These are phyloP conservation scores for Plasmodium berghei DNA, from an alignment of 169 alveolate species.

Conservation along the genomic window DNA sequence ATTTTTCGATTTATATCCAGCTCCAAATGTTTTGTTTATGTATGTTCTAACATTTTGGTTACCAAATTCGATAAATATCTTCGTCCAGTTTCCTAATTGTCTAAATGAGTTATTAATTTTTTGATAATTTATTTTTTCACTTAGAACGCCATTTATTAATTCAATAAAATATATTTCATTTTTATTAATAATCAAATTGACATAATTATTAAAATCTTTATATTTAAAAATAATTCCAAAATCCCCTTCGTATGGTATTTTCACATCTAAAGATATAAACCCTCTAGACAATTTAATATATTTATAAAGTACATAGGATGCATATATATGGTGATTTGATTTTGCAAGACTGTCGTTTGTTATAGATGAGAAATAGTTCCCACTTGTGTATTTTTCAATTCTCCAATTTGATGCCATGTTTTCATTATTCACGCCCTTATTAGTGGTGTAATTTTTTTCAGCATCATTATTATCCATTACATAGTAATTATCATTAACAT, in stretches of 20 bases:
- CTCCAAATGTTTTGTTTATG: constrained; percentile 41
- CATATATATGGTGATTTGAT: constrained; percentile 45
- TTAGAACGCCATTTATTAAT: constrained; percentile 24
- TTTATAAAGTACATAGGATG: constrained; percentile 54
- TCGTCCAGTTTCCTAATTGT: constrained; percentile 59
- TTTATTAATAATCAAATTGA: constrained; percentile 50
- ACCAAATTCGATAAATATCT: constrained; percentile 58
- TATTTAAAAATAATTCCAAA: constrained; percentile 58
- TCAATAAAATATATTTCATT: constrained; percentile 63
- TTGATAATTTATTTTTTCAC: constrained; percentile 22
- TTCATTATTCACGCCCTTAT: not conserved
- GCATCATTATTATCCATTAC: constrained; percentile 33
- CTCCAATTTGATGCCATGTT: constrained; percentile 63
- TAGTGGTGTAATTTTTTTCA: too few relatives aligned
- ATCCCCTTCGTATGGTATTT: constrained; percentile 69
- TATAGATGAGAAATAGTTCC: constrained; percentile 58
- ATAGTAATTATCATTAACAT: constrained; percentile 60
- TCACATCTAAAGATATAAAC: constrained; percentile 50
- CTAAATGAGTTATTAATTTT: constrained; percentile 10
- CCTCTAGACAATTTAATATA: constrained; percentile 68
- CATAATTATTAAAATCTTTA: constrained; percentile 51
- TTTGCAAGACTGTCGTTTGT: constrained; percentile 31
- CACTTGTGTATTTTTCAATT: constrained; percentile 56
- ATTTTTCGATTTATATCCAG: constrained; percentile 60
- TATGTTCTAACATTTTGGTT: constrained; percentile 44